A percentile compares a stretch with the other conserved stretches of the same genome.
Evolutionary conservation across 768 basidiomycete genomes (phyloP).

Genomic region (Hortiboletus flavorubellus): DNA sequence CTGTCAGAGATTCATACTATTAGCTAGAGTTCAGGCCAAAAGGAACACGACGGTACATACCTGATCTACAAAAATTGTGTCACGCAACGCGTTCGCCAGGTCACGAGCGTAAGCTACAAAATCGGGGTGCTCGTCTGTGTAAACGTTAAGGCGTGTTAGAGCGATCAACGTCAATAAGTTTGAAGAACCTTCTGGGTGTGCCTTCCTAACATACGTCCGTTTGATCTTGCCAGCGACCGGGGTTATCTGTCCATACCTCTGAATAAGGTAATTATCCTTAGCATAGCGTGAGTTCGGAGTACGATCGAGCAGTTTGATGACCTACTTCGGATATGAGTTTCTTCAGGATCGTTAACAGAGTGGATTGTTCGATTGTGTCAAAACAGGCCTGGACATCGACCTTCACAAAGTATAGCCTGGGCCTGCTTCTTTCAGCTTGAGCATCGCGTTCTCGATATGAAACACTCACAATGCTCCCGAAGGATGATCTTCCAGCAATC

Average conservation of each 20-base stretch:
- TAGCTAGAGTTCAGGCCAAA: background rate
- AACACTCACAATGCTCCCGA: slow-evolving; percentile 52
- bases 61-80: slow-evolving; percentile 86
- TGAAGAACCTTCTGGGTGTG: slow-evolving; percentile 59
- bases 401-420: slow-evolving; percentile 92
- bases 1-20: slow-evolving; percentile 22
- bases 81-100: slow-evolving; percentile 57
- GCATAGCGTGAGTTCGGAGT: background rate
- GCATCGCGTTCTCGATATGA: background rate
- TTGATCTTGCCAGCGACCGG: slow-evolving; percentile 54
- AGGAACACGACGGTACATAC: slow-evolving; percentile 33
- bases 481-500: slow-evolving; percentile 36
- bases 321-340: slow-evolving; percentile 69
- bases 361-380: slow-evolving; percentile 91
- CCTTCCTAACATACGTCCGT: slow-evolving; percentile 56
- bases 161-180: background rate
- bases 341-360: slow-evolving; percentile 72
- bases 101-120: slow-evolving; percentile 69
- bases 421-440: slow-evolving; percentile 43
- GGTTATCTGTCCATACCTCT: slow-evolving; percentile 65
- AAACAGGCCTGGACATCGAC: slow-evolving; percentile 96
- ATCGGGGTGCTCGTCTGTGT: slow-evolving; percentile 67
- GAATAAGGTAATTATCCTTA: slow-evolving; percentile 72
- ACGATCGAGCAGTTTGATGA: background rate
- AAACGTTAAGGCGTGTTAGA: background rate